Evolutionary conservation across 441 rosid species (phyloP).

Genomic region (Lepidium campestre): DNA sequence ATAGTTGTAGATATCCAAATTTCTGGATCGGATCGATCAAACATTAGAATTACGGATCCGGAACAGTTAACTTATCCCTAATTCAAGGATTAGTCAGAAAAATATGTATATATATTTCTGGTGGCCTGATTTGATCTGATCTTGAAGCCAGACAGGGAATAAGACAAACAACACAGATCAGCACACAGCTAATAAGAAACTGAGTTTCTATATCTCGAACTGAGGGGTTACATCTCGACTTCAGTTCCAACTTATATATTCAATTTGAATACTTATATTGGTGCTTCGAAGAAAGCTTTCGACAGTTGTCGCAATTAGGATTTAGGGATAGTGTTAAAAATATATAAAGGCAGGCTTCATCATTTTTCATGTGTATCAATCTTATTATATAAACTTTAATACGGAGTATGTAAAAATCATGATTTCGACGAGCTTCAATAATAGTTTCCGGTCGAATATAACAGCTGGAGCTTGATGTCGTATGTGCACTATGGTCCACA

Average conservation of each 20-base stretch:
- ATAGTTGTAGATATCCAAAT: too few relatives aligned
- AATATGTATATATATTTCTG: not conserved
- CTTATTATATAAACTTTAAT: not conserved
- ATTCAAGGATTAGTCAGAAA: not conserved
- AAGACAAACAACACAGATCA: not conserved
- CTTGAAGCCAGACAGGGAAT: not conserved
- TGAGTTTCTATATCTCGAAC: not conserved
- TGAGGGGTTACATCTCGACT: not conserved
- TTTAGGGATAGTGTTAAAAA: not conserved
- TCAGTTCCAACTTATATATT: too few relatives aligned
- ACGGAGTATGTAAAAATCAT: slow-evolving; percentile 1
- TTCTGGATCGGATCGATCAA: too few relatives aligned
- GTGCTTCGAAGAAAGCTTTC: not conserved
- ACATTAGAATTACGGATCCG: too few relatives aligned
- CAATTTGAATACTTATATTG: not conserved
- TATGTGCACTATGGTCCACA: slow-evolving; percentile 2
- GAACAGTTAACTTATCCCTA: too few relatives aligned
- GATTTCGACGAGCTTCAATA: not conserved
- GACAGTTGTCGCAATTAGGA: not conserved
- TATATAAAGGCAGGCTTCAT: not conserved
- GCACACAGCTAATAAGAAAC: not conserved
- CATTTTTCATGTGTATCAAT: not conserved
- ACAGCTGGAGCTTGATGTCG: slow-evolving; percentile 17
- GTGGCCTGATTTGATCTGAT: not conserved
- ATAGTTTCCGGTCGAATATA: not conserved